Percentiles rank a stretch among this genome's conserved stretches.
These are phyloP conservation scores for Monosporascus cannonballus DNA, from an alignment of 2,329 filamentous ascomycete species.

Conservation along the genomic window DNA sequence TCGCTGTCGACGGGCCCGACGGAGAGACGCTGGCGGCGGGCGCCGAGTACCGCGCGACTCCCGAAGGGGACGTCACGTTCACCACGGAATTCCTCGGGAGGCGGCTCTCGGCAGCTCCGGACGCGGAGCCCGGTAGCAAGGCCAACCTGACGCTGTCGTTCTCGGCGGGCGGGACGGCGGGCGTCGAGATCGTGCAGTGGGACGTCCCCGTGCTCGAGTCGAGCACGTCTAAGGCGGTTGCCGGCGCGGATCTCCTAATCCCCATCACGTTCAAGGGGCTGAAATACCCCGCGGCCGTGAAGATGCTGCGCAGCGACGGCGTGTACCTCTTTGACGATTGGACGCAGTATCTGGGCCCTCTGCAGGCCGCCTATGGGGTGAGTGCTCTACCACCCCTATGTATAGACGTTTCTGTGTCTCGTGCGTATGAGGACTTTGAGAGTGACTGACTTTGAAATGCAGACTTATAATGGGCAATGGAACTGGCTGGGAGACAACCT, in stretches of 20 bases:
- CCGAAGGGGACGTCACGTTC: constrained; percentile 38
- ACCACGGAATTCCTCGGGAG: constrained; percentile 38
- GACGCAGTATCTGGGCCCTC: constrained; percentile 45
- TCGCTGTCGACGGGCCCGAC: constrained; percentile 27
- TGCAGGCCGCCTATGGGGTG: constrained; percentile 42
- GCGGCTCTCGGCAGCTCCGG: constrained; percentile 33
- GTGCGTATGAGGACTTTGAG: too few relatives aligned
- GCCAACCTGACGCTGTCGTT: constrained; percentile 47
- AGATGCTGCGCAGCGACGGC: constrained; percentile 41
- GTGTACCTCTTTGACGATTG: constrained; percentile 48
- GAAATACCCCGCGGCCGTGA: constrained; percentile 42
- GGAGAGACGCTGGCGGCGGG: constrained; percentile 26
- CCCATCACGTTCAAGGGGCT: constrained; percentile 47
- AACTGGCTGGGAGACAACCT: constrained; percentile 41
- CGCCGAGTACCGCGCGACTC: constrained; percentile 42
- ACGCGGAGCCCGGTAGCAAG: constrained; percentile 37
- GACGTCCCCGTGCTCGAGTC: constrained; percentile 33
- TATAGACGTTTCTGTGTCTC: too few relatives aligned
- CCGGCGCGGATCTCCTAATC: constrained; percentile 35
- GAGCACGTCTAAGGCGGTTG: constrained; percentile 16
- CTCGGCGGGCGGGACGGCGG: constrained; percentile 40
- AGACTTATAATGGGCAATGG: constrained; percentile 46
- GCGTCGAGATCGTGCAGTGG: constrained; percentile 48
- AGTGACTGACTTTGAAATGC: background rate
- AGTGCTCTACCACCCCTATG: constrained; percentile 5